Evolutionary conservation across 164 flowering plant species (phyloP).

Genomic region (Sedum album): DNA sequence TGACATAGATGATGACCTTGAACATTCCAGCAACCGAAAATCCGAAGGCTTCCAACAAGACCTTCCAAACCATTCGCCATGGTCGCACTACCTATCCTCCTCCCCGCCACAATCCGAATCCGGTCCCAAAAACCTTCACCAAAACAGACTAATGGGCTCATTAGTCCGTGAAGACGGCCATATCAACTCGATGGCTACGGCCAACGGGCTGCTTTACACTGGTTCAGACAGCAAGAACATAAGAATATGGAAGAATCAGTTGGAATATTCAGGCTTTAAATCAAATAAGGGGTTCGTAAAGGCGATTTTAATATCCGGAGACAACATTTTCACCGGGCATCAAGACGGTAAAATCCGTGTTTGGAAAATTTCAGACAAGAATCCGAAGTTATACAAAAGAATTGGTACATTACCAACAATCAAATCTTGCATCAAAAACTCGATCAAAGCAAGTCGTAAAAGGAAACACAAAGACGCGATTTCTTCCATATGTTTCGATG

Average conservation of each 20-base stretch:
- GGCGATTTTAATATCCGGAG: slow-evolving; percentile 35
- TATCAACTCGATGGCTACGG: slow-evolving; percentile 43
- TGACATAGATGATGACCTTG: background rate
- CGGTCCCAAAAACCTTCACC: background rate
- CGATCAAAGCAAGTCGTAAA: slow-evolving; percentile 36
- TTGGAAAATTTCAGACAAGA: slow-evolving; percentile 38
- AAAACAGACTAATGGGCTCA: slow-evolving; percentile 34
- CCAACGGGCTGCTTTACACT: slow-evolving; percentile 44
- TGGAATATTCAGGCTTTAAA: slow-evolving; percentile 47
- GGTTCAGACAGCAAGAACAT: slow-evolving; percentile 62
- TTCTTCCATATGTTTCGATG: slow-evolving; percentile 38
- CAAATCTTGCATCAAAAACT: slow-evolving; percentile 25
- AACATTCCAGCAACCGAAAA: background rate
- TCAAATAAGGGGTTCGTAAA: slow-evolving; percentile 53
- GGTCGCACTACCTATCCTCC: background rate
- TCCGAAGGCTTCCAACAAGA: background rate
- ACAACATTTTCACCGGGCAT: slow-evolving; percentile 49
- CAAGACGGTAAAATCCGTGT: slow-evolving; percentile 59
- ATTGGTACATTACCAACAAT: too few relatives aligned
- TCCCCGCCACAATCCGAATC: background rate
- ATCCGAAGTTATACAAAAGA: slow-evolving; percentile 16
- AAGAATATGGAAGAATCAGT: slow-evolving; percentile 48
- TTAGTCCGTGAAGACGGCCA: slow-evolving; percentile 57
- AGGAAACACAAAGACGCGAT: slow-evolving; percentile 42
- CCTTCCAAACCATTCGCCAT: background rate